Conservation (phyloP, 768 basidiomycete genomes). For the Neoboletus subvelutipes region DNA sequence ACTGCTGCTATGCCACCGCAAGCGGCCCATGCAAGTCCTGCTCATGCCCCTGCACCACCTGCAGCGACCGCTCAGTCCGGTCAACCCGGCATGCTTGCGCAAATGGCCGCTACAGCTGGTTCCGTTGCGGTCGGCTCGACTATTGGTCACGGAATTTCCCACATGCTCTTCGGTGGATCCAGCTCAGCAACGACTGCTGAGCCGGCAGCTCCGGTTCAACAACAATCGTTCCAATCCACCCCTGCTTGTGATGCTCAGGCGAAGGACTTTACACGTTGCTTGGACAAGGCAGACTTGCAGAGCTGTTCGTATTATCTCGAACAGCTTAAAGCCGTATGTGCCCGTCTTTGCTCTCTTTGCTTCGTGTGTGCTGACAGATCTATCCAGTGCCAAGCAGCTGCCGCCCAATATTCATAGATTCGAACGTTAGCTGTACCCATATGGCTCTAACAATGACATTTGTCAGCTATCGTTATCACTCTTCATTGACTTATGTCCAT, state of each 20-base stretch:
- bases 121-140: conserved; percentile 87
- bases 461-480: conserved; percentile 2
- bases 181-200: conserved; percentile 43
- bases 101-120: conserved; percentile 90
- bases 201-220: conserved; percentile 48
- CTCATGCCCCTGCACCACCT: conserved; percentile 42
- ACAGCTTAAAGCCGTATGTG: conserved; percentile 80
- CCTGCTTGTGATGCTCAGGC: conserved; percentile 75
- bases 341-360: background rate
- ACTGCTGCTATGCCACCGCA: conserved; percentile 47
- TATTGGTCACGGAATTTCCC: conserved; percentile 87
- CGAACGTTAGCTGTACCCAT: conserved; percentile 1
- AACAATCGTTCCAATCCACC: conserved; percentile 43
- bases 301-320: conserved; percentile 88
- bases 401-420: conserved; percentile 50
- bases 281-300: conserved; percentile 76
- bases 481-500: conserved; percentile 3
- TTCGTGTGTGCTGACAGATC: conserved; percentile 8
- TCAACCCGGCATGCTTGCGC: conserved; percentile 72
- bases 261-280: conserved; percentile 84
- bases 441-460: conserved; percentile 10
- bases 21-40: conserved; percentile 42
- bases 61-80: conserved; percentile 37
- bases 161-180: conserved; percentile 84
- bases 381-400: conserved; percentile 71